Evolutionary conservation across 768 basidiomycete species (phyloP), one percentile per base, ranked within the genome.

Genomic region (Hydnomerulius pinastri): DNA sequence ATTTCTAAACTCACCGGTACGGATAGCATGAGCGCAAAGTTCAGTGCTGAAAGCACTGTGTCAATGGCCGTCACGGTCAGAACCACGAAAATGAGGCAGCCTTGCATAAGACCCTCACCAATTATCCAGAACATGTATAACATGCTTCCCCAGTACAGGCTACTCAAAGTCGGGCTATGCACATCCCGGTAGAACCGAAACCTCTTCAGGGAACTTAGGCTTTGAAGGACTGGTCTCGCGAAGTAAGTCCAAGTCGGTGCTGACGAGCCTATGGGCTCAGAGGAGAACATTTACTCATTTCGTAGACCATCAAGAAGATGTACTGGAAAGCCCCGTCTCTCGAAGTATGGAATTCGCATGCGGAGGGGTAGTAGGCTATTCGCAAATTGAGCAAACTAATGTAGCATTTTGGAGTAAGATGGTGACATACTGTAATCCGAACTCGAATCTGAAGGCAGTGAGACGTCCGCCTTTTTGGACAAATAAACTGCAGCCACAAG

Each of bases 61-160:
- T 25, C 0, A 41, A 18, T 33, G n/a, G 43, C 43, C 17, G 15
- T 8, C 41, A 52, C 43, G 46, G 32, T 9, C 18, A 46, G 9
- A n/a, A n/a, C n/a, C 3, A 7, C 15, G 10, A 15, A 10, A 9
- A 4, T 3, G 33, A 7, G 18, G 18, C 12, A 1, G 10, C n/a
- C n/a, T 18, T n/a, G n/a, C n/a, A n/a, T n/a, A n/a, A n/a, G n/a
- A 4, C 7, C 1, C 56, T 40, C 25, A 66, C 63, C 2, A 15
- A 63, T 66, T 10, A 59, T 37, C 35, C 59, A 54, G 36, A 44
- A 50, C 61, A 65, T 65, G 15, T 66, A 65, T 42, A 53, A 13
- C 35, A 66, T 63, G 7, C 63, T 62, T 2, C 61, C 65, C 65
- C 61, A 58, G 33, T 65, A 65, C 1, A 64, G 35, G 9, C 56